Evolutionary conservation across 2,329 filamentous ascomycete species (phyloP).

Genomic region (Hypoxylon sp.): DNA sequence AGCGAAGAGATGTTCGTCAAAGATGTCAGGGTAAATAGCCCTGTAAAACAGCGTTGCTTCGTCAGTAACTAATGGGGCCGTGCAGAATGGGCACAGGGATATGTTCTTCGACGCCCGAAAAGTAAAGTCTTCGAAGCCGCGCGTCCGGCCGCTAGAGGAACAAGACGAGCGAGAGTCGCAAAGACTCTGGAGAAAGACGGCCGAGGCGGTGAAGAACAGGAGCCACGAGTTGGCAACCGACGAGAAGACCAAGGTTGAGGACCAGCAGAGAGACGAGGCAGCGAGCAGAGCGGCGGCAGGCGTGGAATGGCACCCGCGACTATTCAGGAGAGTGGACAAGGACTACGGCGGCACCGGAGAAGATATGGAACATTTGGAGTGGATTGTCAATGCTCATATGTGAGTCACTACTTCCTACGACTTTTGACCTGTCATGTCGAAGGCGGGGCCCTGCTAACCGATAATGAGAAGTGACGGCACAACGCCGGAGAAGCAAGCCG

Average conservation of each 20-base stretch:
- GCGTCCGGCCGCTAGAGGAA: slow-evolving; percentile 79
- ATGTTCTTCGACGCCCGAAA: slow-evolving; percentile 86
- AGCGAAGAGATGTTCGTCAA: slow-evolving; percentile 95
- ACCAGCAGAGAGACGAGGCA: slow-evolving; percentile 88
- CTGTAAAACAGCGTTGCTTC: not conserved
- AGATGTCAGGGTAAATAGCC: slow-evolving; percentile 71
- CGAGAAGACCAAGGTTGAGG: slow-evolving; percentile 96
- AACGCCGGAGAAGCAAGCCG: slow-evolving; percentile 72
- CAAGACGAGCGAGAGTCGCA: slow-evolving; percentile 93
- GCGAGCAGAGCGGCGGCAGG: slow-evolving; percentile 79
- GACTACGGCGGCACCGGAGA: slow-evolving; percentile 76
- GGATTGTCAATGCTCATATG: slow-evolving; percentile 91
- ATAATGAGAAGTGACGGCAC: slow-evolving; percentile 57
- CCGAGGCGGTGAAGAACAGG: slow-evolving; percentile 79
- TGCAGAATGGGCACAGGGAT: slow-evolving; percentile 85
- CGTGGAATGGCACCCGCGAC: slow-evolving; percentile 84
- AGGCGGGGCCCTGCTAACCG: slow-evolving; percentile 33
- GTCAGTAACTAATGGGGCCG: slow-evolving; percentile 24
- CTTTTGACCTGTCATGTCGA: not conserved
- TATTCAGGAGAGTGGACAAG: slow-evolving; percentile 80
- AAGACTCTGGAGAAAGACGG: slow-evolving; percentile 82
- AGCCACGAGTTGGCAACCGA: slow-evolving; percentile 92
- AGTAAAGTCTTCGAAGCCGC: slow-evolving; percentile 77
- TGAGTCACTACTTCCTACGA: slow-evolving; percentile 51
- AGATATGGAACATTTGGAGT: slow-evolving; percentile 89